Evolutionary conservation across 2,329 filamentous ascomycete species (phyloP), one percentile per base, ranked within the genome.

Genomic region (Geosmithia flava): DNA sequence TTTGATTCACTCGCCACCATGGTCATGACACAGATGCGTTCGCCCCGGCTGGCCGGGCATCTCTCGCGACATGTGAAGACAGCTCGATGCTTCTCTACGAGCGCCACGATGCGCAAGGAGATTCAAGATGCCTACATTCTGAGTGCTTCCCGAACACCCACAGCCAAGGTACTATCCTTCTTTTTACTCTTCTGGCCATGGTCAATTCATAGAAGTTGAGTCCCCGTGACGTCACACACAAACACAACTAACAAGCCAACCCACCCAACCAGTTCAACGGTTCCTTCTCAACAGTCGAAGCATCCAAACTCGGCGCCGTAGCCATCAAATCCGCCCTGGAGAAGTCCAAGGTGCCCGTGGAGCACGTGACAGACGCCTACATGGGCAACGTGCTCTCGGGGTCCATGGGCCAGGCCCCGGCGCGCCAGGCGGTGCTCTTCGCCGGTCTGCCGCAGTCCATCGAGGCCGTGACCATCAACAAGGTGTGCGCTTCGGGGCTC

Each of bases 321-420:
- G 93, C 90, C 50, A 97, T 98, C 71, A 93, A 90, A 66, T 85
- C 88, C 44, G 93, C 93, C 27, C 68, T 98, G 48, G 78, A 83
- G 56, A 95, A 93, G 67, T 94, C 90, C 47, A 83, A 81, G 54
- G 77, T 97, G 7, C 90, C 93, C 2, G 65, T 80, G 47, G 80
- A 83, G 33, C 85, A 85, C 62, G 87, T 97, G 59, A 85, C 83
- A 53, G 86, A 95, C 67, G 88, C 97, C 16, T 97, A 97, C 71
- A 95, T 97, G 87, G 93, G 93, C 62, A 95, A 96, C 59, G 93
- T 97, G 10, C 76, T 97, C 41, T 83, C 89, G 64, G 91, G 76
- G 43, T 78, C 78, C 17, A 77, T 93, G 6, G 93, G 93, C 44
- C 93, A 98, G 68, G 80, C 93, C 0, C 93, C 93, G 2, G 91